Conservation (phyloP, 1,284 basidiomycete species). For the Cutaneotrichosporon sp. region DNA sequence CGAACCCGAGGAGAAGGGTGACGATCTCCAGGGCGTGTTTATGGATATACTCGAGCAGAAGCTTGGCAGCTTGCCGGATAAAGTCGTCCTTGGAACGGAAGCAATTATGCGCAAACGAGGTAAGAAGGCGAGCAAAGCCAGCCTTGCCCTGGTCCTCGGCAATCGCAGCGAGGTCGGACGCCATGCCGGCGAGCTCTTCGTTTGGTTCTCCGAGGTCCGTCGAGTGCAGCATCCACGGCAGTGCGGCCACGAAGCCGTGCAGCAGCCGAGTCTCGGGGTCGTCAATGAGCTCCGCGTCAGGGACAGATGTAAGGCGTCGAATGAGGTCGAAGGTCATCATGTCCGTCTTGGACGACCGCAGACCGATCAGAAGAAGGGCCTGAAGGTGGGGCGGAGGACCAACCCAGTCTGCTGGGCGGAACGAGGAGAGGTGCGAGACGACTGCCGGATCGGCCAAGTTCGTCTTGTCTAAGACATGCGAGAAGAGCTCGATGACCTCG, state of each 20-base stretch:
- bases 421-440: slow-evolving; percentile 64
- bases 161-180: slow-evolving; percentile 69
- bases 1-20: slow-evolving; percentile 76
- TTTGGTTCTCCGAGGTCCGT: slow-evolving; percentile 68
- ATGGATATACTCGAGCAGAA: slow-evolving; percentile 73
- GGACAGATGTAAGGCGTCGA: slow-evolving; percentile 63
- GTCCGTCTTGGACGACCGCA: slow-evolving; percentile 75
- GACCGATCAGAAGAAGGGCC: slow-evolving; percentile 70
- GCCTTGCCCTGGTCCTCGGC: slow-evolving; percentile 70
- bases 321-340: slow-evolving; percentile 69
- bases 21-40: slow-evolving; percentile 68
- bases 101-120: slow-evolving; percentile 78
- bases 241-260: slow-evolving; percentile 74
- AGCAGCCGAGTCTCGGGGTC: slow-evolving; percentile 69
- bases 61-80: slow-evolving; percentile 79
- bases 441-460: slow-evolving; percentile 69
- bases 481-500: slow-evolving; percentile 68
- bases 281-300: slow-evolving; percentile 71
- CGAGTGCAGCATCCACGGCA: slow-evolving; percentile 87
- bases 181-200: slow-evolving; percentile 66
- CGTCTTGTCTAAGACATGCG: slow-evolving; percentile 67
- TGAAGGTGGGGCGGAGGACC: slow-evolving; percentile 67
- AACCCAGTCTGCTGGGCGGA: slow-evolving; percentile 72
- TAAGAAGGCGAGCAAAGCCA: slow-evolving; percentile 79
- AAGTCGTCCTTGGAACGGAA: slow-evolving; percentile 94